phyloP scores from a whole-genome alignment of 176 grass and related monocot genomes.

The Lolium rigidum region DNA sequence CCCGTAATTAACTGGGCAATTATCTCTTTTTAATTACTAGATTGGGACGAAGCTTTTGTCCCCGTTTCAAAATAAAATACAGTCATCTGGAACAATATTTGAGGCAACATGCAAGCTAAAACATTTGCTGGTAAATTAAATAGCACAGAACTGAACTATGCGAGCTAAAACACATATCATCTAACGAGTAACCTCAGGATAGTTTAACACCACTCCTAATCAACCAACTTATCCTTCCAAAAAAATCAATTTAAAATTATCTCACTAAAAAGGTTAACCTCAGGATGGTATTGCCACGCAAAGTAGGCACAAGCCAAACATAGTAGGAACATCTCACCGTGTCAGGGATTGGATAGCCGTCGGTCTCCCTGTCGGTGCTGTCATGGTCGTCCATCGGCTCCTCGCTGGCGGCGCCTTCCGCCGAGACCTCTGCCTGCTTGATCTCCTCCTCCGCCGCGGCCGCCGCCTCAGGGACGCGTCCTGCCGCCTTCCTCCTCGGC shows the following conservation, averaged over 20 bases:
- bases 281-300: neutral
- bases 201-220: neutral
- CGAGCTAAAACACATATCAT: slow-evolving; percentile 3
- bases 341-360: slow-evolving; percentile 83
- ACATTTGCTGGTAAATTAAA: neutral
- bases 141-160: neutral
- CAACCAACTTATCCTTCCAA: neutral
- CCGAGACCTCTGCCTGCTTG: slow-evolving; percentile 46
- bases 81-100: neutral
- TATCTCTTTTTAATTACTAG: too few species aligned
- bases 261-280: neutral
- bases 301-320: slow-evolving; percentile 7
- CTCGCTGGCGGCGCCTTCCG: slow-evolving; percentile 42
- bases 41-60: too few species aligned
- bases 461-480: slow-evolving; percentile 32
- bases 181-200: neutral
- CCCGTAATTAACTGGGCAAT: too few species aligned
- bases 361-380: slow-evolving; percentile 65
- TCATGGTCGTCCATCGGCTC: slow-evolving; percentile 70
- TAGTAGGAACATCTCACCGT: slow-evolving; percentile 56
- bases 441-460: slow-evolving; percentile 42
- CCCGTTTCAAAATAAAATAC: too few species aligned
- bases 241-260: neutral
- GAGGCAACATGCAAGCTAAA: slow-evolving; percentile 7
- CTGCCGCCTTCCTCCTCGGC: slow-evolving; percentile 43